A percentile compares a stretch with the other conserved stretches of the same genome.
Conservation (phyloP, 441 rosid species). For the Biscutella auriculata region DNA sequence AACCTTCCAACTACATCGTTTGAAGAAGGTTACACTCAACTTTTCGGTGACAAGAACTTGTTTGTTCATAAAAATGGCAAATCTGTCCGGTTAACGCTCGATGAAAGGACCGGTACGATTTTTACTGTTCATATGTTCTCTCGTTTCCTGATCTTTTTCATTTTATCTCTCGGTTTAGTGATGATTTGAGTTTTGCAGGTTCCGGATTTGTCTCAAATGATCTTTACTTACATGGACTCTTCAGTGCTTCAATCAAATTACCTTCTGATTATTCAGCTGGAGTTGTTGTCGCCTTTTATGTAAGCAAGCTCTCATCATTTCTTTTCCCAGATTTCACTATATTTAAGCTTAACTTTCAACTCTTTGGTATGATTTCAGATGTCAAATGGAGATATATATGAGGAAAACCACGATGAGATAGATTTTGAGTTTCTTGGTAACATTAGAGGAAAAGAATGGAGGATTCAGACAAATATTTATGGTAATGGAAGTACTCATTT, state of each 20-base stretch:
- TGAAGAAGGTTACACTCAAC: conserved; percentile 83
- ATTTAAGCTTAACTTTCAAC: not conserved
- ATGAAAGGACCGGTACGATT: conserved; percentile 70
- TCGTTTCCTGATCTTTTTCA: not conserved
- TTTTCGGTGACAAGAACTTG: conserved; percentile 82
- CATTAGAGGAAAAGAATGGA: conserved; percentile 95
- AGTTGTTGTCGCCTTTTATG: conserved; percentile 95
- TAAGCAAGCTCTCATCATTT: conserved; percentile 28
- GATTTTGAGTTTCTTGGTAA: conserved; percentile 98
- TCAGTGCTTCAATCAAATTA: conserved; percentile 89
- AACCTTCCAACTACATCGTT: conserved; percentile 47
- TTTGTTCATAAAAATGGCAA: conserved; percentile 69
- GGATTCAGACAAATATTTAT: conserved; percentile 89
- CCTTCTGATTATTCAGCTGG: conserved; percentile 99
- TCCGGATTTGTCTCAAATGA: conserved; percentile 96
- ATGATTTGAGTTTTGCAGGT: conserved; percentile 37
- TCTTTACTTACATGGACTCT: conserved; percentile 83
- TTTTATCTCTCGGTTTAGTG: not conserved
- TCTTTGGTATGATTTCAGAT: conserved; percentile 31
- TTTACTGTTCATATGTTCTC: not conserved
- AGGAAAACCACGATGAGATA: conserved; percentile 91
- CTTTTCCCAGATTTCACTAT: not conserved
- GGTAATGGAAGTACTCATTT: conserved; percentile 87
- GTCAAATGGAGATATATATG: conserved; percentile 88
- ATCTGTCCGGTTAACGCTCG: conserved; percentile 66